Evolutionary conservation across 495 filamentous ascomycete species (phyloP).

Genomic region (Coniosporium apollinis): DNA sequence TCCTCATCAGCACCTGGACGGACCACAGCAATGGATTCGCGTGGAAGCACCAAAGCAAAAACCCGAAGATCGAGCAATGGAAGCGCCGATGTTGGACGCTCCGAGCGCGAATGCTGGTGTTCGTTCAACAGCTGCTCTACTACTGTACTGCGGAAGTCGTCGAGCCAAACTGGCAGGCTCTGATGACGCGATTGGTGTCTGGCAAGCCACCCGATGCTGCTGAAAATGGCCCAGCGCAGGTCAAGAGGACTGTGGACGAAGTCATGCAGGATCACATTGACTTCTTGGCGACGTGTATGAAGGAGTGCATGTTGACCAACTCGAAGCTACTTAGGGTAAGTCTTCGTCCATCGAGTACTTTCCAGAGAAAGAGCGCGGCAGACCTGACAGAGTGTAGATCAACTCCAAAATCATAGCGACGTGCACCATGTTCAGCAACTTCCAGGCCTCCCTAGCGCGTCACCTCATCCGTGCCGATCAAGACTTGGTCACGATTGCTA

Average conservation of each 20-base stretch:
- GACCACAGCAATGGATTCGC: constrained; percentile 69
- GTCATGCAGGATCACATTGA: constrained; percentile 99
- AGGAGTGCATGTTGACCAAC: constrained; percentile 98
- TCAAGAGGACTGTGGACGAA: constrained; percentile 81
- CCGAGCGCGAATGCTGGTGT: constrained; percentile 84
- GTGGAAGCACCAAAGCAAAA: constrained; percentile 68
- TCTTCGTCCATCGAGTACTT: constrained; percentile 1
- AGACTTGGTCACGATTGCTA: constrained; percentile 37
- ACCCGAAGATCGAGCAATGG: constrained; percentile 68
- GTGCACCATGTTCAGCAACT: constrained; percentile 81
- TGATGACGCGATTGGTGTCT: constrained; percentile 71
- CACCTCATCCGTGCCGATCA: constrained; percentile 64
- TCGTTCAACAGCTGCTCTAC: constrained; percentile 89
- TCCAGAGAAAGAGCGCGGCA: background rate
- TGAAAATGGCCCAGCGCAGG: constrained; percentile 22
- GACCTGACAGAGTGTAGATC: constrained; percentile 41
- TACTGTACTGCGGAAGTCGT: constrained; percentile 95
- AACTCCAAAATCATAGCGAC: constrained; percentile 89
- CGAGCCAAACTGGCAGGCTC: constrained; percentile 86
- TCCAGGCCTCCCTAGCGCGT: constrained; percentile 61
- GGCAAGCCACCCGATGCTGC: constrained; percentile 28
- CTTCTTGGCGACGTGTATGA: constrained; percentile 91
- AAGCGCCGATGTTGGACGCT: constrained; percentile 87
- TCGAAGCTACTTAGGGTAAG: constrained; percentile 76
- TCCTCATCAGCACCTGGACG: constrained; percentile 72